Evolutionary conservation across 441 rosid genomes (phyloP).

Genomic region (Erysimum pusillum): DNA sequence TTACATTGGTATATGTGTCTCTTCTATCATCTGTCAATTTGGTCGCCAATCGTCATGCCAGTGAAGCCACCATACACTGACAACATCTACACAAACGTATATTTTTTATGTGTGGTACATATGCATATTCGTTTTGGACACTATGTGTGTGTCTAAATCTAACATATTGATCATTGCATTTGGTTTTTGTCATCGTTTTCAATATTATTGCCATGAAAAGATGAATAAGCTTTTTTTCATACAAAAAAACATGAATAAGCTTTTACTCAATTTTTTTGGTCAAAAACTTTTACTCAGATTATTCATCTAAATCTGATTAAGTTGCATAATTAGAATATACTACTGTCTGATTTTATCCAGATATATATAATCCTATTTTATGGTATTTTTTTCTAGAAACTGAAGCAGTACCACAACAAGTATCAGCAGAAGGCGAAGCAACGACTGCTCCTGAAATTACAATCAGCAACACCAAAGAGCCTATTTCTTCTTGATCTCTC

Average conservation of each 20-base stretch:
- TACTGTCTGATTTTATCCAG: neutral
- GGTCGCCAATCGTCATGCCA: conserved; percentile 39
- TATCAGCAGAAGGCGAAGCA: conserved; percentile 39
- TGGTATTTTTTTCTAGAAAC: conserved; percentile 12
- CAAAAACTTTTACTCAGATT: neutral
- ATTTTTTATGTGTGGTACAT: neutral
- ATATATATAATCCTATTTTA: neutral
- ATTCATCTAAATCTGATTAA: conserved; percentile 4
- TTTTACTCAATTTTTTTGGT: too few species aligned
- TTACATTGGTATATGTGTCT: conserved; percentile 46
- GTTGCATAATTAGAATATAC: neutral
- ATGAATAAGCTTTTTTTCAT: neutral
- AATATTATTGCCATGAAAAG: neutral
- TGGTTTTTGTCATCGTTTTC: conserved; percentile 31
- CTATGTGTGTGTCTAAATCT: conserved; percentile 23
- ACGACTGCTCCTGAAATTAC: conserved; percentile 37
- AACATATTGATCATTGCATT: conserved; percentile 26
- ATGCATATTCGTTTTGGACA: conserved; percentile 11
- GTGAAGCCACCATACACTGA: conserved; percentile 45
- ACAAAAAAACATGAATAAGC: neutral
- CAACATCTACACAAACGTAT: conserved; percentile 23
- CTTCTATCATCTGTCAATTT: conserved; percentile 44
- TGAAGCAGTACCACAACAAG: conserved; percentile 40
- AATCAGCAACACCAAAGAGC: conserved; percentile 38
- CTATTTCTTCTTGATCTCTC: conserved; percentile 38